Conservation (phyloP, 495 filamentous ascomycete species). For the Xylaria flabelliformis region DNA sequence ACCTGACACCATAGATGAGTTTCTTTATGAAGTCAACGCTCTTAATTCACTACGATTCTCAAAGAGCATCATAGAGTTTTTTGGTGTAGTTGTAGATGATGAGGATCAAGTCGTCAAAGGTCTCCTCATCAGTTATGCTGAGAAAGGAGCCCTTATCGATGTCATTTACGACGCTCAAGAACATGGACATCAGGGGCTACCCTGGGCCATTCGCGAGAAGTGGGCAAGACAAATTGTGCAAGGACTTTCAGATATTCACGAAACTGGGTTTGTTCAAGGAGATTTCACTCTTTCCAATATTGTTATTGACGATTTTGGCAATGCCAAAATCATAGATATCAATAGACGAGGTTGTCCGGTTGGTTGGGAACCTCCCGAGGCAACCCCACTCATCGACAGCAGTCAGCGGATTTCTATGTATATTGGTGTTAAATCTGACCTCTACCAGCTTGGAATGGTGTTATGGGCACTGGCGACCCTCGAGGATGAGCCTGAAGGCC, state of each 20-base stretch:
- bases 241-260: slow-evolving; percentile 91
- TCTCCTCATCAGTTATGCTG: slow-evolving; percentile 86
- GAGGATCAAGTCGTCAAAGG: slow-evolving; percentile 78
- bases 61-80: slow-evolving; percentile 82
- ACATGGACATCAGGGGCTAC: slow-evolving; percentile 60
- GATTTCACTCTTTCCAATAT: slow-evolving; percentile 98
- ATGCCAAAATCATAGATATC: slow-evolving; percentile 98
- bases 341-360: slow-evolving; percentile 95
- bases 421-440: slow-evolving; percentile 96
- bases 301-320: slow-evolving; percentile 81
- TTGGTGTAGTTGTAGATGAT: slow-evolving; percentile 89
- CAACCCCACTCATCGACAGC: slow-evolving; percentile 83
- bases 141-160: slow-evolving; percentile 88
- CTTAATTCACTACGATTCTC: slow-evolving; percentile 77
- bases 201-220: slow-evolving; percentile 79
- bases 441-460: slow-evolving; percentile 97
- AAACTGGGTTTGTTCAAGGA: slow-evolving; percentile 95
- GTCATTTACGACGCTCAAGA: slow-evolving; percentile 75
- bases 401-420: slow-evolving; percentile 97
- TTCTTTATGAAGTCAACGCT: slow-evolving; percentile 97
- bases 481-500: slow-evolving; percentile 87
- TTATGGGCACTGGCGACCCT: slow-evolving; percentile 89
- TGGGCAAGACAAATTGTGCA: slow-evolving; percentile 95
- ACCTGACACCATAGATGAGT: slow-evolving; percentile 95
- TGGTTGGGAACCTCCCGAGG: slow-evolving; percentile 97